These are phyloP conservation scores for Cicer judaicum DNA, from an alignment of 306 rosid genomes.

Conservation along the genomic window DNA sequence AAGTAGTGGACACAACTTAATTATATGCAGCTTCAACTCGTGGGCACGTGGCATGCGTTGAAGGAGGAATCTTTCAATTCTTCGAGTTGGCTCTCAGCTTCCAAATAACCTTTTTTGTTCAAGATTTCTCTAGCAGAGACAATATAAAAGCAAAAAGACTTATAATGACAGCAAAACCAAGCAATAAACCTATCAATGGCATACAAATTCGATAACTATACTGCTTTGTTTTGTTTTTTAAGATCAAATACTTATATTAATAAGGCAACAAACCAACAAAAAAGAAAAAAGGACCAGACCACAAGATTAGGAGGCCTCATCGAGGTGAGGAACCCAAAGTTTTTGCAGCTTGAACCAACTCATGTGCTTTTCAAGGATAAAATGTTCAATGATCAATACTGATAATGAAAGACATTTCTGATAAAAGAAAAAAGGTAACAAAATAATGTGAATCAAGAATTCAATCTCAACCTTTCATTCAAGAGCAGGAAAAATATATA, in stretches of 20 bases:
- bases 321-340: not conserved
- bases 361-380: not conserved
- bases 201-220: not conserved
- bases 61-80: constrained; percentile 8
- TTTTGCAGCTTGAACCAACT: not conserved
- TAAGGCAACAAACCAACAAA: not conserved
- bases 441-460: not conserved
- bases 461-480: constrained; percentile 20
- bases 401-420: not conserved
- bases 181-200: not conserved
- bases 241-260: not conserved
- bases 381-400: too few species aligned
- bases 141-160: not conserved
- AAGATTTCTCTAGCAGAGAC: not conserved
- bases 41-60: constrained; percentile 5
- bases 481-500: constrained; percentile 7
- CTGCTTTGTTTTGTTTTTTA: not conserved
- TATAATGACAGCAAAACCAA: not conserved
- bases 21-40: not conserved
- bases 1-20: not conserved
- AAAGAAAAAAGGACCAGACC: not conserved
- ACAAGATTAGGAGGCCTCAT: not conserved
- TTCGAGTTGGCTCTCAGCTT: constrained; percentile 6
- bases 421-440: not conserved
- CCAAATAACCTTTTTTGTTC: not conserved